Base-by-base conservation (phyloP, 1,139 yeast genomes). In the Kodamaea sp. region DNA sequence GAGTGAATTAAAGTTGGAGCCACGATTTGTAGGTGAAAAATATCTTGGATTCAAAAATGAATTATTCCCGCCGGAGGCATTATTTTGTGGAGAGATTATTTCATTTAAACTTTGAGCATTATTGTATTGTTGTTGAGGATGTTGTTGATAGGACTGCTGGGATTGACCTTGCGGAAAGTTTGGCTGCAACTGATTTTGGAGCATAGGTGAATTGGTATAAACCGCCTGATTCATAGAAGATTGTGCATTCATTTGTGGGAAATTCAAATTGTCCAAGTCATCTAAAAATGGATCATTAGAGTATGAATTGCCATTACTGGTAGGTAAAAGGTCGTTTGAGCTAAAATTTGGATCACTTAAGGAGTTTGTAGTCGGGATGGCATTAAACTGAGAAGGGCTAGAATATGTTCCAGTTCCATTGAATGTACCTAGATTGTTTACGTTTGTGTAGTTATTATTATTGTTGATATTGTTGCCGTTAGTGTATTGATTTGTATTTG, bases 41-140 rank as follows among this genome's bases (percentile, higher is more conserved):
- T 68, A 70, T 43, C 67, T 73, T 6, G 73, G 63, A 37, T 62
- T 66, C 35, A 67, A 49, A 37, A 63, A 67, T 36, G 50, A 49
- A 37, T 53, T 53, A 37, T 52, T 51, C 36, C 39, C 47, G 11
- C 46, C 39, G 4, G 48, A 40, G 25, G 36, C 38, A 38, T 29
- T 25, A 34, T 44, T 48, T 23, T 42, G 47, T 1, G 73, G 73
- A 3, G 70, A 66, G 29, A 67, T 61, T 20, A 67, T 51, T 45
- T 65, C 71, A 43, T 67, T 72, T 35, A 67, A 53, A 43, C 61
- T 63, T 15, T 52, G 52, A 2, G 61, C 24, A 34, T 24, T 27
- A 15, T 15, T 27, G 27, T 40, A 32, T 31, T 31, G 40, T 46
- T 38, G 41, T 43, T 31, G 41, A n/a, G 38, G 23, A 10, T 30